Base-by-base conservation (phyloP, 306 rosid species). In the Pyrus betulifolia region DNA sequence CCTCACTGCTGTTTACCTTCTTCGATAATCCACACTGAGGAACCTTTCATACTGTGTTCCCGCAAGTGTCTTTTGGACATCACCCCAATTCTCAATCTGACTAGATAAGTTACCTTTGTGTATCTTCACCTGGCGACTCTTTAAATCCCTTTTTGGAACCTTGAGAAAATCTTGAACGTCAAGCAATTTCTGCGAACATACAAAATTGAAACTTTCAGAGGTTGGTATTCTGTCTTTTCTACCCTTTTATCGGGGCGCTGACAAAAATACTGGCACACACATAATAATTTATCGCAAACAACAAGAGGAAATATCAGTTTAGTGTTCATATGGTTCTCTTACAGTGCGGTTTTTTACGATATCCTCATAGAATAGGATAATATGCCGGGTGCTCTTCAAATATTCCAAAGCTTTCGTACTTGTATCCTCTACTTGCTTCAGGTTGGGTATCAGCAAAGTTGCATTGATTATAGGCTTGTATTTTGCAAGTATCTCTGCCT, bases 91-190 rank as follows among this genome's bases (percentile, higher is more conserved):
- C 77, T 81, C 86, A 42, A 96, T 79, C 76, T 91, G 97, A 67
- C 76, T 76, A 30, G 91, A 84, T 78, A 92, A 82, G 3, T 90
- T 65, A 10, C 98, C 99, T 65, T 81, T 89, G 72, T 96, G 99
- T 80, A 96, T 96, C 91, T 91, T 96, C 83, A 96, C 99, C 55
- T 96, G 99, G 28, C 94, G 96, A 55, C 88, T 92, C 89, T 86
- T 92, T 69, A 92, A 74, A n/a, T 87, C 79, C 83, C 67, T 86
- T 44, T 25, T 80, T 28, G 99, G 98, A 84, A 92, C 97, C 86
- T 79, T 96, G 6, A 96, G 86, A 79, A 96, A 91, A 66, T 96
- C 91, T 80, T 89, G 96, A 77, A 96, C 89, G 18, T 96, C 96
- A 62, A 25, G 27, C 77, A 96, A 69, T 80, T 87, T 96, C 99